phyloP scores from a whole-genome alignment of 164 flowering plant genomes.

The Euptelea pleiosperma region DNA sequence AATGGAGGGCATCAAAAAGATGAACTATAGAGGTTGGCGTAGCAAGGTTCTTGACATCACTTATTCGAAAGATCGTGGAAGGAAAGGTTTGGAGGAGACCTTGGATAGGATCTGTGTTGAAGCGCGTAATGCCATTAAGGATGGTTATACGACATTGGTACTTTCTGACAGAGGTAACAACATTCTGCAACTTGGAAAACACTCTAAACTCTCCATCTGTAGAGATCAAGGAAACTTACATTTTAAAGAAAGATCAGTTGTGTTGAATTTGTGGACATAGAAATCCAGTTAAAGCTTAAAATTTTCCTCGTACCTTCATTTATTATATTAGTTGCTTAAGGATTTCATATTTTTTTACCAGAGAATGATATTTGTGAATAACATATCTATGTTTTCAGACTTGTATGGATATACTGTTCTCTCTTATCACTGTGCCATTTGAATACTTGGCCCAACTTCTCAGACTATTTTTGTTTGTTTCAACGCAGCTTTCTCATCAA shows the following conservation, averaged over 20 bases:
- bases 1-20: conserved; percentile 89
- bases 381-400: too few species aligned
- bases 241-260: too few species aligned
- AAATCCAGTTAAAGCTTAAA: too few species aligned
- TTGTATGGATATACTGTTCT: too few species aligned
- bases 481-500: conserved; percentile 76
- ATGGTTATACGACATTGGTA: conserved; percentile 80
- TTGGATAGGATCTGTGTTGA: conserved; percentile 82
- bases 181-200: background rate
- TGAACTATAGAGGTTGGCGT: conserved; percentile 92
- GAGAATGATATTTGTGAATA: too few species aligned
- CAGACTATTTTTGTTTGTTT: conserved; percentile 2
- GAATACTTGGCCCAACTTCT: background rate
- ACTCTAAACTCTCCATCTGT: background rate
- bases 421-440: background rate
- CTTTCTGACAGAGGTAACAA: conserved; percentile 94
- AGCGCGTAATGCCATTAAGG: conserved; percentile 82
- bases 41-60: conserved; percentile 94
- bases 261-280: too few species aligned
- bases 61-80: conserved; percentile 69
- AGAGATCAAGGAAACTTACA: background rate
- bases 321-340: too few species aligned
- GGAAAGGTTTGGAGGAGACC: conserved; percentile 90
- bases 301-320: too few species aligned
- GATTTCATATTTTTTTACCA: too few species aligned